Conservation (phyloP, 2,329 filamentous ascomycete species). For the Alternaria rosae region DNA sequence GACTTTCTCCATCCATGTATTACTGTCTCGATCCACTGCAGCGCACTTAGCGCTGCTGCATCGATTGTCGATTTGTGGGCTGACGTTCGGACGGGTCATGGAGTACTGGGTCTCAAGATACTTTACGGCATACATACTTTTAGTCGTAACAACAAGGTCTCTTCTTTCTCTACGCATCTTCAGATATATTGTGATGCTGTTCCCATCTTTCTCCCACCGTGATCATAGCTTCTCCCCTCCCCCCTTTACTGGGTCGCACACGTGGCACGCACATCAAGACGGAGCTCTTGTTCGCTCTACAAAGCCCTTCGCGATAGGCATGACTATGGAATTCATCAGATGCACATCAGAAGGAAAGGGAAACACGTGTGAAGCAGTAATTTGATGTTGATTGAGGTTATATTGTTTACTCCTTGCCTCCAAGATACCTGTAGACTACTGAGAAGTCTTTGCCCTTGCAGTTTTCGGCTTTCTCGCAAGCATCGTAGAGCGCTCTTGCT, state of each 20-base stretch:
- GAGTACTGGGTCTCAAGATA: neutral
- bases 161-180: neutral
- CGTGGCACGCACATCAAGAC: neutral
- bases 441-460: slow-evolving; percentile 61
- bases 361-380: neutral
- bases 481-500: slow-evolving; percentile 56
- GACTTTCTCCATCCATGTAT: slow-evolving; percentile 24
- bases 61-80: neutral
- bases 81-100: neutral
- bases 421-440: slow-evolving; percentile 59
- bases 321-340: neutral
- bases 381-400: neutral
- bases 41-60: slow-evolving; percentile 7
- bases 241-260: neutral
- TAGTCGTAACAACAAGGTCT: neutral
- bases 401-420: slow-evolving; percentile 52
- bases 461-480: slow-evolving; percentile 52
- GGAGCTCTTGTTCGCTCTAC: neutral
- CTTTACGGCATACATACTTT: slow-evolving; percentile 10
- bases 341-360: neutral
- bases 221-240: neutral
- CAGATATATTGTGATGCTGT: neutral
- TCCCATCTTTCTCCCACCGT: neutral
- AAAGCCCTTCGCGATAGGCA: neutral
- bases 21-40: slow-evolving; percentile 19